A percentile compares a stretch with the other conserved stretches of the same genome.
Evolutionary conservation across 2,329 filamentous ascomycete genomes (phyloP).

Genomic region (Fusarium poae): DNA sequence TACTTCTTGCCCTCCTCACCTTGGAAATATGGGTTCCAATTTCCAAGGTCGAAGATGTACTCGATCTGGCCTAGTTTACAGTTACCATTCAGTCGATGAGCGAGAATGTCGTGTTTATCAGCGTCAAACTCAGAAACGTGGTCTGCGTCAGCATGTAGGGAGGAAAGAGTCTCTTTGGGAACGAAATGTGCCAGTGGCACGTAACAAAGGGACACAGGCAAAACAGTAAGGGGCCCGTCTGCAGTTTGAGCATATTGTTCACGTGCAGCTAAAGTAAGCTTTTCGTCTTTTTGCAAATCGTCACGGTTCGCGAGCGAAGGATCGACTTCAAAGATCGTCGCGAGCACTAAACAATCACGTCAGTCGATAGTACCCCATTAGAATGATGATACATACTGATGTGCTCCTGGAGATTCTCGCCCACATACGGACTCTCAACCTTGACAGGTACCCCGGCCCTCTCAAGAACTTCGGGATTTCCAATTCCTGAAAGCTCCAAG

Average conservation of each 20-base stretch:
- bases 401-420: slow-evolving; percentile 65
- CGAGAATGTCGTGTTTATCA: slow-evolving; percentile 50
- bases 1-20: slow-evolving; percentile 58
- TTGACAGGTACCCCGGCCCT: slow-evolving; percentile 56
- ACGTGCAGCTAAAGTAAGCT: slow-evolving; percentile 50
- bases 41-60: slow-evolving; percentile 63
- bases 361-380: neutral
- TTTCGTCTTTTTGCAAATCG: slow-evolving; percentile 53
- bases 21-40: slow-evolving; percentile 58
- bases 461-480: slow-evolving; percentile 56
- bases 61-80: slow-evolving; percentile 60
- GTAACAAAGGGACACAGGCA: slow-evolving; percentile 59
- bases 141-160: slow-evolving; percentile 40
- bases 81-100: slow-evolving; percentile 51
- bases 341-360: slow-evolving; percentile 53
- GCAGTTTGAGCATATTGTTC: slow-evolving; percentile 51
- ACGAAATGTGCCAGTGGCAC: slow-evolving; percentile 56
- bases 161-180: slow-evolving; percentile 40
- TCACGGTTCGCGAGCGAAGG: slow-evolving; percentile 57
- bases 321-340: slow-evolving; percentile 61
- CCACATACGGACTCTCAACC: slow-evolving; percentile 60
- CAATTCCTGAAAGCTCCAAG: slow-evolving; percentile 73
- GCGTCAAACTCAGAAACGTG: slow-evolving; percentile 35
- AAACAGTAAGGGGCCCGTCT: slow-evolving; percentile 55
- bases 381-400: slow-evolving; percentile 42